Conservation (phyloP, 495 filamentous ascomycete species). For the Cercophora sp. region DNA sequence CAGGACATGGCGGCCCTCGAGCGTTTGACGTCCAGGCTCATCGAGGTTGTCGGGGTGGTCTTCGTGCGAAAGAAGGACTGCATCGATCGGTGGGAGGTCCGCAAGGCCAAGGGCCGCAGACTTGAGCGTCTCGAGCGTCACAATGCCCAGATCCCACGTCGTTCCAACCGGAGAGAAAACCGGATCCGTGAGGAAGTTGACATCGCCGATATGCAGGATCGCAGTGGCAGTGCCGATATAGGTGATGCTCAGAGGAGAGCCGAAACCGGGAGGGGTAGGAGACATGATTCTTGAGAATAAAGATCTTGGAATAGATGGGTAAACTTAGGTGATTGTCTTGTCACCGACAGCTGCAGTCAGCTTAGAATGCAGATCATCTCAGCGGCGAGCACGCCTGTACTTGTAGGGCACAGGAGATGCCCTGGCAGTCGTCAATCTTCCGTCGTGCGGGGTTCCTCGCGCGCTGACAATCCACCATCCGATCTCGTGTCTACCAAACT, state of each 20-base stretch:
- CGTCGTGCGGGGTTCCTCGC: too few species aligned
- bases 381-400: too few species aligned
- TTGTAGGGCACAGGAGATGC: too few species aligned
- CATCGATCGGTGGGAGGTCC: conserved; percentile 47
- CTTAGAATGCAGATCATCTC: too few species aligned
- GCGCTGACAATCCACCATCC: too few species aligned
- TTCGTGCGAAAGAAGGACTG: conserved; percentile 52
- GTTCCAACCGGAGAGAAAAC: conserved; percentile 48
- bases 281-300: too few species aligned
- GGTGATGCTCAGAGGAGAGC: conserved; percentile 22
- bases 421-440: too few species aligned
- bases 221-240: conserved; percentile 52
- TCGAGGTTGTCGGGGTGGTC: conserved; percentile 56
- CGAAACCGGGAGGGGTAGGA: neutral
- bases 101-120: conserved; percentile 35
- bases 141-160: conserved; percentile 29
- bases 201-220: conserved; percentile 42
- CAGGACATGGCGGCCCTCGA: conserved; percentile 48
- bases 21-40: conserved; percentile 32
- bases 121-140: conserved; percentile 30
- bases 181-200: conserved; percentile 52
- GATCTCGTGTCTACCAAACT: too few species aligned
- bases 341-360: too few species aligned
- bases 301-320: too few species aligned
- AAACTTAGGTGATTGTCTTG: too few species aligned